These are phyloP conservation scores for Thermochaetoides thermophila DNA, from an alignment of 495 filamentous ascomycete genomes.

Conservation along the genomic window DNA sequence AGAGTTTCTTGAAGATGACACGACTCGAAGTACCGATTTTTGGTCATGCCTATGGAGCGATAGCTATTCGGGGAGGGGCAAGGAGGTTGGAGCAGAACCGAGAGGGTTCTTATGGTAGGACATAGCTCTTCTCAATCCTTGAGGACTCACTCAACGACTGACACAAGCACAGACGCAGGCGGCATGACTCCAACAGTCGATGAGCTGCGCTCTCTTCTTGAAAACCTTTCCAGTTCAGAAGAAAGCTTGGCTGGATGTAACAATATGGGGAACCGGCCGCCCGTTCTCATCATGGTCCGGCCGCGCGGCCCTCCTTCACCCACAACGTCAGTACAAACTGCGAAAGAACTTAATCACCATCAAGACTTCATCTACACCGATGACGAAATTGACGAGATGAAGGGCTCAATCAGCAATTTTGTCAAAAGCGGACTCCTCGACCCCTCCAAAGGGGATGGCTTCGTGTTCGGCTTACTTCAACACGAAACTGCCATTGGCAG, in stretches of 20 bases:
- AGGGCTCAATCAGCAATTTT: conserved; percentile 15
- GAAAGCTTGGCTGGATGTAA: too few species aligned
- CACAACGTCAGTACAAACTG: not conserved
- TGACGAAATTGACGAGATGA: conserved; percentile 19
- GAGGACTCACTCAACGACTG: too few species aligned
- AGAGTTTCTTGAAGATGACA: too few species aligned
- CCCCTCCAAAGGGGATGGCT: conserved; percentile 24
- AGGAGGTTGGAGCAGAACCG: conserved; percentile 28
- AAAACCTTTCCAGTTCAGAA: too few species aligned
- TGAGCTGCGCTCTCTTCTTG: conserved; percentile 7
- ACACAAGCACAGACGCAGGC: conserved; percentile 11
- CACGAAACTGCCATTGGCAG: too few species aligned
- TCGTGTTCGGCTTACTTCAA: conserved; percentile 28
- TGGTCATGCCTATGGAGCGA: conserved; percentile 12
- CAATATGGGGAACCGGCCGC: too few species aligned
- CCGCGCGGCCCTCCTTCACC: conserved; percentile 19
- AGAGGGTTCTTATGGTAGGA: conserved; percentile 22
- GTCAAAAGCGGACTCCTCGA: conserved; percentile 11
- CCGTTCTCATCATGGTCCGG: conserved; percentile 32
- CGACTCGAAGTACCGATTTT: conserved; percentile 30
- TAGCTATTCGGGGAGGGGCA: conserved; percentile 16
- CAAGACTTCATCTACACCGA: conserved; percentile 28
- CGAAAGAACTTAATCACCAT: not conserved
- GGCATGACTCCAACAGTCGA: conserved; percentile 23
- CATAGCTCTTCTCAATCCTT: not conserved